Base-by-base conservation (phyloP, 768 basidiomycete genomes). In the Suillus plorans region DNA sequence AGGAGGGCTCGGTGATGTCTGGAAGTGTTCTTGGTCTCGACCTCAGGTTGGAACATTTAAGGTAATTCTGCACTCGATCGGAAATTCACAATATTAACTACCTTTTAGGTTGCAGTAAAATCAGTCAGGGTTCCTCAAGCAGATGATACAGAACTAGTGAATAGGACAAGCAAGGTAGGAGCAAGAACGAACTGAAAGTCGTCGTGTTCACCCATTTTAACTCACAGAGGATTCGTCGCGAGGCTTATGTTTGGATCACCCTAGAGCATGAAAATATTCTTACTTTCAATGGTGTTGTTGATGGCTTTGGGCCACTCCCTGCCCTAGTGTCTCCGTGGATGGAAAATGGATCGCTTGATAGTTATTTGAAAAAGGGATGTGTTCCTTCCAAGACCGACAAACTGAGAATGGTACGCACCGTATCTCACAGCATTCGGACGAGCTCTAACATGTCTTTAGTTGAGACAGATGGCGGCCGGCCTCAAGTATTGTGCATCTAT, bases 281-380 rank as follows among this genome's bases (percentile, higher is more conserved):
- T 10, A 67, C 60, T 0, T 60, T 74, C 4, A 61, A 62, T 63
- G 73, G 73, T 14, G 56, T 69, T 20, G 52, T 61, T 8, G 37
- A 59, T 12, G 68, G 62, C 20, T 74, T 73, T 66, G 73, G 73
- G 12, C 65, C 44, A 12, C 65, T 72, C 36, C 62, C 61, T 13
- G 65, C 73, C 6, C 12, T 73, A 44, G 68, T 76, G 36, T 70
- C 73, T 58, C 72, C 70, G 2, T 77, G 70, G 71, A 70, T 72
- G 64, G 50, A 60, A 36, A 77, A 73, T 2, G 77, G 77, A 12
- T 71, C 78, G 56, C 62, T 81, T 3, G 52, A 64, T 39, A 66
- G 68, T 22, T 80, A 75, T 62, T 52, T 81, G 25, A 65, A 65
- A 12, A 44, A 16, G 36, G n/a, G 20, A 8, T 31, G 16, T 25